Base-by-base conservation (phyloP, 768 basidiomycete genomes). In the Clitopilus passeckerianus region DNA sequence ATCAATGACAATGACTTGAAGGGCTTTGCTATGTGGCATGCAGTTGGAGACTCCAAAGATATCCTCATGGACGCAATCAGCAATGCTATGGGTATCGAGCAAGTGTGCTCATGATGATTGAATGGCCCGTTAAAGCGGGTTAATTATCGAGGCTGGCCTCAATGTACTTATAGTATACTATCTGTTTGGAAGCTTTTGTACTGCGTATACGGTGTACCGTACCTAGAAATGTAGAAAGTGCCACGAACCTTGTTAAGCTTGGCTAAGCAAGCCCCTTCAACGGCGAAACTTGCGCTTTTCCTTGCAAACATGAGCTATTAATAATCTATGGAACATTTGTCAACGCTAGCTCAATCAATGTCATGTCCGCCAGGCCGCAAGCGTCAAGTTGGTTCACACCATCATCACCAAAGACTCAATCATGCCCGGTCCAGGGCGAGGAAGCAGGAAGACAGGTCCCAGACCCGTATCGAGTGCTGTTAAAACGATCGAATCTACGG, bases 21-120 rank as follows among this genome's bases (percentile, higher is more conserved):
- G 54, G 90, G 89, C 1, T 89, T 88, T 67, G 71, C 84, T 1
- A 81, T 89, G 71, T 90, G 87, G 87, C 78, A 89, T 63, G 76
- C 81, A 43, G 80, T 77, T 4, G 86, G 86, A 6, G 89, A 90
- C 68, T 78, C 68, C n/a, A 52, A 80, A 1, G 74, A 86, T 65
- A 80, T 85, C 33, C 77, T 90, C 22, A 66, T 89, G 1, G 74
- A 81, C 59, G 69, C 86, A 5, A 86, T 90, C 56, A 74, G 72
- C 54, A 62, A 70, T 41, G 73, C 75, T 0, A 73, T 80, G 67
- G 70, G 71, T 27, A 69, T 74, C 16, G 62, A 64, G 22, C 54
- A 61, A 30, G 34, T 56, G 6, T 70, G 68, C 56, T 59, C 27
- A 22, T 50, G 18, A 50, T 15, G 16, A 18, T 12, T 50, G 27